These are phyloP conservation scores for Chaetomiaceae sp. DNA, from an alignment of 2,329 filamentous ascomycete species.

Conservation along the genomic window DNA sequence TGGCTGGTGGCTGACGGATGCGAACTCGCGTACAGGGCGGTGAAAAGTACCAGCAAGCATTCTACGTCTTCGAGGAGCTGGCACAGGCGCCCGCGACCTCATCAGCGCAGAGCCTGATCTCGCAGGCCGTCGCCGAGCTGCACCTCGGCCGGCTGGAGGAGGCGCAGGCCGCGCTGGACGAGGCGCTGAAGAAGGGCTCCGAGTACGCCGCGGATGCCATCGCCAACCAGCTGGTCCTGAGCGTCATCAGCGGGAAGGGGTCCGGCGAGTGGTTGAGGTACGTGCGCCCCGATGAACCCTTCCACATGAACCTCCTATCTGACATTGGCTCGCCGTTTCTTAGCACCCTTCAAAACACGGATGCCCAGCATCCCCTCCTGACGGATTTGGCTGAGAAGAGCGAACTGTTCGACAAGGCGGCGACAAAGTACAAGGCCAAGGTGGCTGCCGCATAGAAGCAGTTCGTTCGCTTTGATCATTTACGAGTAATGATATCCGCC, in stretches of 20 bases:
- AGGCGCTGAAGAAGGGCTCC: slow-evolving; percentile 71
- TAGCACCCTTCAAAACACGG: slow-evolving; percentile 52
- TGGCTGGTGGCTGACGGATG: no score
- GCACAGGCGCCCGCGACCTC: slow-evolving; percentile 80
- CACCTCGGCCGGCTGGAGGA: slow-evolving; percentile 86
- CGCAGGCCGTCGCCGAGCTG: slow-evolving; percentile 85
- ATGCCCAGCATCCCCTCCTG: slow-evolving; percentile 66
- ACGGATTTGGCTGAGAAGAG: slow-evolving; percentile 78
- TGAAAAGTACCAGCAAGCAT: slow-evolving; percentile 92
- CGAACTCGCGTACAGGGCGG: slow-evolving; percentile 65
- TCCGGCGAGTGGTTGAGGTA: slow-evolving; percentile 58
- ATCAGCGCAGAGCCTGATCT: slow-evolving; percentile 69
- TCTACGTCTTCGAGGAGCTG: slow-evolving; percentile 96
- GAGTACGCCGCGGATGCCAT: slow-evolving; percentile 67
- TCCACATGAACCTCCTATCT: slow-evolving; percentile 19
- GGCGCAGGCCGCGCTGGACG: slow-evolving; percentile 77
- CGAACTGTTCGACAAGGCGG: slow-evolving; percentile 79
- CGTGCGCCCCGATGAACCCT: slow-evolving; percentile 28
- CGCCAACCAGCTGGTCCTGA: slow-evolving; percentile 77
- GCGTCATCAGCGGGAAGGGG: slow-evolving; percentile 71
- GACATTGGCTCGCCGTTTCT: not conserved
- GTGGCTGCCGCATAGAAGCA: slow-evolving; percentile 54
- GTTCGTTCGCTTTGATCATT: slow-evolving; percentile 4
- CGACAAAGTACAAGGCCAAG: slow-evolving; percentile 81
- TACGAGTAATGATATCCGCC: slow-evolving; percentile 17